Evolutionary conservation across 371 early-diverging fungal genomes (phyloP), one percentile per base, ranked within the genome.

Genomic region (Mortierella sp.): DNA sequence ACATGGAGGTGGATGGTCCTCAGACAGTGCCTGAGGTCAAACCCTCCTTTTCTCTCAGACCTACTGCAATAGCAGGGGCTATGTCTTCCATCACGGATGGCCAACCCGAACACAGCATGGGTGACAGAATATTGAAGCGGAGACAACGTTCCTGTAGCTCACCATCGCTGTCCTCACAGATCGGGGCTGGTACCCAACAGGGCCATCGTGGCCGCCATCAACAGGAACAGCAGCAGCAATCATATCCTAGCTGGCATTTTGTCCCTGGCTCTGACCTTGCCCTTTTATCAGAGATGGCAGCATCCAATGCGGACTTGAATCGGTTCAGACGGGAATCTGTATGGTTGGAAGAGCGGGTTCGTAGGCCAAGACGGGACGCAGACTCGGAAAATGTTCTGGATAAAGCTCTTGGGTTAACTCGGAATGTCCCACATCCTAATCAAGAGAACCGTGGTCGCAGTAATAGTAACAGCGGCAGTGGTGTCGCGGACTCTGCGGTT

Each of bases 231-330:
- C 54, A 9, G 28, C 54, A 28, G 57, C 32, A 52, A 18, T 4
- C 51, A 60, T 51, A 54, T n/a, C 57, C 75, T 0, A 73, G 71
- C 57, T 76, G 76, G 76, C 72, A 81, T 45, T 57, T 47, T 54
- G 73, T 62, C 6, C 69, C 70, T 20, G 83, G 83, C 1, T 63
- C 76, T n/a, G 83, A 81, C 35, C n/a, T 81, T 12, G 83, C 83
- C 0, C 58, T 81, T 8, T 60, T 81, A n/a, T 81, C 83, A 11
- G 76, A 75, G 67, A 81, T 81, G 83, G 66, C 63, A 28, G 75
- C 69, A 24, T 72, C 83, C 1, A 70, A 30, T 10, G 73, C 76
- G 3, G 83, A 81, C 49, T 54, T 81, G 64, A 63, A 57, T 10
- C 72, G 83, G 45, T 75, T 81, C 59, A 60, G 83, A 39, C 68